phyloP scores from a whole-genome alignment of 75 land plant species.

The Gnetum montanum region DNA sequence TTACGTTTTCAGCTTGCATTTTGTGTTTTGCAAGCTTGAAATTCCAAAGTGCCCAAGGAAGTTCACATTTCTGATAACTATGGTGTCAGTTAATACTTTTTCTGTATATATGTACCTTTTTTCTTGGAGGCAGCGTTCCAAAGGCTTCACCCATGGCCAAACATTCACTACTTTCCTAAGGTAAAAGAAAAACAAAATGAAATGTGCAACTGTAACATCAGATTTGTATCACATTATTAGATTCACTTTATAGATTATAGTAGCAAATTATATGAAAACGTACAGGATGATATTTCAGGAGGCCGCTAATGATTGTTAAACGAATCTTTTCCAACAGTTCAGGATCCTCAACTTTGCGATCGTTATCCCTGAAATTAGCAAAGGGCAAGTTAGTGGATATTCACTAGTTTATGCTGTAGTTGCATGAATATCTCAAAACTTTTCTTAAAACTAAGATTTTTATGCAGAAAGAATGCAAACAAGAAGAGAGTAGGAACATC shows the following conservation, averaged over 20 bases:
- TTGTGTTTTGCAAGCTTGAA: no score
- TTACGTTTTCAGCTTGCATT: no score
- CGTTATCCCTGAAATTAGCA: slow-evolving; percentile 36
- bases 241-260: not conserved
- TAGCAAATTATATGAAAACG: slow-evolving; percentile 3
- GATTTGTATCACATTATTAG: not conserved
- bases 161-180: slow-evolving; percentile 83
- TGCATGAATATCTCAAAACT: no score
- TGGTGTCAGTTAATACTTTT: no score
- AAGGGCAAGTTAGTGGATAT: not conserved
- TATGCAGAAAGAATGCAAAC: no score
- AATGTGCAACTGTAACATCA: not conserved
- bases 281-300: slow-evolving; percentile 95
- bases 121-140: slow-evolving; percentile 73
- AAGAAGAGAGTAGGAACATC: no score
- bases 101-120: slow-evolving; percentile 28
- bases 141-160: slow-evolving; percentile 98
- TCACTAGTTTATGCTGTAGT: no score
- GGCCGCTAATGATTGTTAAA: slow-evolving; percentile 83
- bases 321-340: slow-evolving; percentile 84
- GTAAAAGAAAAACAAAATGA: not conserved
- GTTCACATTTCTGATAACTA: no score
- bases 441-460: no score
- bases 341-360: slow-evolving; percentile 90
- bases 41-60: no score